These are phyloP conservation scores for Biscogniauxia mediterranea DNA, from an alignment of 2,329 filamentous ascomycete species.

Conservation along the genomic window DNA sequence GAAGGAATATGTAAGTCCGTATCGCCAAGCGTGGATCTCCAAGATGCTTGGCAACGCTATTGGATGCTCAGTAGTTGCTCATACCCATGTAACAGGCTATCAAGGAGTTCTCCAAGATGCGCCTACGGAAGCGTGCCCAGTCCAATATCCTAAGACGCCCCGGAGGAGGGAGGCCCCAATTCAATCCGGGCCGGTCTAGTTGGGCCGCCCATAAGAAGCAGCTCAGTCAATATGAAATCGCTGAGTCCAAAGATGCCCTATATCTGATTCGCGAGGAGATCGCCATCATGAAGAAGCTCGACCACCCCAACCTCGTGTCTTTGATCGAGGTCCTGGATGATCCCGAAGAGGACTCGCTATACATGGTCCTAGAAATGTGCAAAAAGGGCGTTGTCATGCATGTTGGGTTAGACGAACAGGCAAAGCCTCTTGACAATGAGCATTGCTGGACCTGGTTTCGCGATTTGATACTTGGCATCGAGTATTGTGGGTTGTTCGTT, in stretches of 20 bases:
- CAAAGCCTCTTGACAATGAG: slow-evolving; percentile 79
- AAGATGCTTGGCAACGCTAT: neutral
- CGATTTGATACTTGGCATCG: slow-evolving; percentile 90
- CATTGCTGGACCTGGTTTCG: slow-evolving; percentile 89
- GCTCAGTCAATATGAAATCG: slow-evolving; percentile 44
- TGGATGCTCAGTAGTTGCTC: slow-evolving; percentile 7
- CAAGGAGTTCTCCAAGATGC: slow-evolving; percentile 95
- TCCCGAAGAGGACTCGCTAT: slow-evolving; percentile 90
- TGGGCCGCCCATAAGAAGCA: slow-evolving; percentile 29
- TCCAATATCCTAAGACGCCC: slow-evolving; percentile 71
- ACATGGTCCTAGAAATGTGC: slow-evolving; percentile 99
- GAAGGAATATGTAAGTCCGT: slow-evolving; percentile 76
- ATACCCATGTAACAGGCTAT: slow-evolving; percentile 63
- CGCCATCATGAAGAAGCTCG: slow-evolving; percentile 98
- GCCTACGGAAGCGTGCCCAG: slow-evolving; percentile 84
- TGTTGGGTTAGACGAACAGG: slow-evolving; percentile 79
- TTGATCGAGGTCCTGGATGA: slow-evolving; percentile 95
- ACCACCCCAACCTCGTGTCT: slow-evolving; percentile 90
- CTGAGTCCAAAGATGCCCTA: slow-evolving; percentile 68
- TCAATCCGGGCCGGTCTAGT: slow-evolving; percentile 29
- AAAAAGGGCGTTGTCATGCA: slow-evolving; percentile 98
- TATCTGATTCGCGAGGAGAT: slow-evolving; percentile 94
- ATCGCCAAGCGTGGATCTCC: neutral
- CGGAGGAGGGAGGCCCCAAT: slow-evolving; percentile 43
- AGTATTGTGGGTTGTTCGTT: slow-evolving; percentile 67